A percentile compares a stretch with the other conserved stretches of the same genome.
These are phyloP conservation scores for Cenococcum geophilum DNA, from an alignment of 495 filamentous ascomycete species.

Conservation along the genomic window DNA sequence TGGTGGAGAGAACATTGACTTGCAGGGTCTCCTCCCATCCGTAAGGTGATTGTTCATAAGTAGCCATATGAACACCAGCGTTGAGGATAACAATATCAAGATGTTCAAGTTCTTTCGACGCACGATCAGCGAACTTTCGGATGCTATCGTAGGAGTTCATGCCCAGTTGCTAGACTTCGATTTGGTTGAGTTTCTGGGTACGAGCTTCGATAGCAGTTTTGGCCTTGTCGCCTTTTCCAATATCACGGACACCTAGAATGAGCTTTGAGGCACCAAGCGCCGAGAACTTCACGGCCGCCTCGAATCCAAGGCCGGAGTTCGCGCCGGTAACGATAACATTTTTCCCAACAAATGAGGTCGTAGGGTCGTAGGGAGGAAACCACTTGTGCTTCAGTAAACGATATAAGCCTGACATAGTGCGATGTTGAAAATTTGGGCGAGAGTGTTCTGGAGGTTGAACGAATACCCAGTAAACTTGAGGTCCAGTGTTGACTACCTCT, in stretches of 20 bases:
- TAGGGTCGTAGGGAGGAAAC: not conserved
- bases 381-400: not conserved
- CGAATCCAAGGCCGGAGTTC: slow-evolving; percentile 33
- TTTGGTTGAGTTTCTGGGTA: slow-evolving; percentile 37
- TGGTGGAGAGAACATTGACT: slow-evolving; percentile 55
- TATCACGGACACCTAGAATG: slow-evolving; percentile 33
- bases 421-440: too few species aligned
- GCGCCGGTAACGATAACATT: slow-evolving; percentile 35
- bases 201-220: slow-evolving; percentile 43
- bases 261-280: slow-evolving; percentile 31
- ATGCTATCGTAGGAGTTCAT: slow-evolving; percentile 49
- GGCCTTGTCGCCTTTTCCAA: slow-evolving; percentile 43
- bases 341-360: slow-evolving; percentile 21
- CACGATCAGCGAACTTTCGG: slow-evolving; percentile 38
- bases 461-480: too few species aligned
- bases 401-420: not conserved
- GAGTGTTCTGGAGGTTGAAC: too few species aligned
- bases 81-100: slow-evolving; percentile 25
- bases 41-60: slow-evolving; percentile 22
- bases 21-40: slow-evolving; percentile 53
- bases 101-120: not conserved
- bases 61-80: slow-evolving; percentile 23
- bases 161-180: slow-evolving; percentile 51
- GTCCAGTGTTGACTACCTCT: too few species aligned
- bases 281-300: slow-evolving; percentile 29